Percentiles rank a stretch among this genome's conserved stretches.
Evolutionary conservation across 805 yeast genomes (phyloP).

Genomic region (Saccharomycopsis synnaedendra): DNA sequence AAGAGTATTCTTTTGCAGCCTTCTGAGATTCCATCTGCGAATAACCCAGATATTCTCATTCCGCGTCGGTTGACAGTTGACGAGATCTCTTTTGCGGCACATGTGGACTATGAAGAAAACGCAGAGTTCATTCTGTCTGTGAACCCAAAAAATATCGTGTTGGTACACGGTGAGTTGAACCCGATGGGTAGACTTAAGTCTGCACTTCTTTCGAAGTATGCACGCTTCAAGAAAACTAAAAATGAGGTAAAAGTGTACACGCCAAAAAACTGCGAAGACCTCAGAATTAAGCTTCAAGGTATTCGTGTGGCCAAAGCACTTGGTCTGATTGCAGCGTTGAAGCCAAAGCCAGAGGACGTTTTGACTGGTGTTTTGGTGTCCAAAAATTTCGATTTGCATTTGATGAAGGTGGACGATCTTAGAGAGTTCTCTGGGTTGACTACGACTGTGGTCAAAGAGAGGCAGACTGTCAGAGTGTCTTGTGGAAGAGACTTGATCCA

Average conservation of each 20-base stretch:
- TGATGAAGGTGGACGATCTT: conserved; percentile 76
- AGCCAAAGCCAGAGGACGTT: conserved; percentile 28
- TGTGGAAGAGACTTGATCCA: conserved; percentile 71
- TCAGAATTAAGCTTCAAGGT: conserved; percentile 70
- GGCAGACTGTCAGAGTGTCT: conserved; percentile 66
- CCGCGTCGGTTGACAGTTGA: conserved; percentile 84
- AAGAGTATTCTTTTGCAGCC: conserved; percentile 84
- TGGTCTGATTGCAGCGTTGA: conserved; percentile 43
- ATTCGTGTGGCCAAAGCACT: conserved; percentile 72
- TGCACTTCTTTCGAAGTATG: conserved; percentile 79
- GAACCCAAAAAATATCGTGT: conserved; percentile 72
- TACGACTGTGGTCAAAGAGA: conserved; percentile 73
- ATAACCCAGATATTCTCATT: conserved; percentile 71
- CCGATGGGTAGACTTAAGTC: conserved; percentile 98
- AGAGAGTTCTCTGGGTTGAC: conserved; percentile 82
- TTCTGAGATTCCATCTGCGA: conserved; percentile 69
- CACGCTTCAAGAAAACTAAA: conserved; percentile 71
- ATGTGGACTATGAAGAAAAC: conserved; percentile 92
- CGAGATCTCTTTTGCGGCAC: conserved; percentile 98
- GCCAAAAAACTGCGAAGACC: conserved; percentile 81
- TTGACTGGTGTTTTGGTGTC: conserved; percentile 84
- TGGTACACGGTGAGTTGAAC: conserved; percentile 95
- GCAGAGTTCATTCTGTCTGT: conserved; percentile 82
- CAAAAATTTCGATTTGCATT: conserved; percentile 77
- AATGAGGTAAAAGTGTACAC: conserved; percentile 85